Evolutionary conservation across 78 protist genomes (phyloP).

Genomic region (Dictyostelium citrinum): DNA sequence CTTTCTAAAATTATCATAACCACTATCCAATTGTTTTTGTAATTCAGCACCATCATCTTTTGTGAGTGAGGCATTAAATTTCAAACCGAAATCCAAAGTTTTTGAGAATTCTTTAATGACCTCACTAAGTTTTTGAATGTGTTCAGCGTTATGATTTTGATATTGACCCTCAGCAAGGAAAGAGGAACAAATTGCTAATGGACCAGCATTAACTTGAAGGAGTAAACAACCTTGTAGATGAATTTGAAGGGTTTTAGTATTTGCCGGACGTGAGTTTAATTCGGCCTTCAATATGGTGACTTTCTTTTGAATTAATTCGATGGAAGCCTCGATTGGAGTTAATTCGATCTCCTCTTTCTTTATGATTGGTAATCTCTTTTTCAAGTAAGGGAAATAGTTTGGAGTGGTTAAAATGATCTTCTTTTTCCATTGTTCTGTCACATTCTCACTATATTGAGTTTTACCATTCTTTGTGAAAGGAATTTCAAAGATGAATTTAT

Average conservation of each 20-base stretch:
- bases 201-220: constrained; percentile 80
- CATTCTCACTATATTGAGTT: constrained; percentile 22
- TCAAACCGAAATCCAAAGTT: constrained; percentile 19
- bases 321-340: constrained; percentile 78
- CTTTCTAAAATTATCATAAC: constrained; percentile 37
- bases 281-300: constrained; percentile 6
- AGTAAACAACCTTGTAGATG: constrained; percentile 70
- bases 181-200: constrained; percentile 61
- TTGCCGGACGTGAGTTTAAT: constrained; percentile 2
- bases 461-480: constrained; percentile 76
- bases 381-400: constrained; percentile 73
- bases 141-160: constrained; percentile 51
- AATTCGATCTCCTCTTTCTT: constrained; percentile 65
- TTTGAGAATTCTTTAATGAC: constrained; percentile 22
- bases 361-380: constrained; percentile 45
- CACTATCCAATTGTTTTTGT: constrained; percentile 12
- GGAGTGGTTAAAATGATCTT: constrained; percentile 54
- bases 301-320: constrained; percentile 67
- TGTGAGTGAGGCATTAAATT: constrained; percentile 12
- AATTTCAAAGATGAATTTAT: constrained; percentile 63
- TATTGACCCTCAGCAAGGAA: constrained; percentile 34
- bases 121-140: constrained; percentile 15
- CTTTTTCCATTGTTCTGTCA: constrained; percentile 70
- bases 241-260: constrained; percentile 75
- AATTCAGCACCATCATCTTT: constrained; percentile 24